Percentiles rank a stretch among this genome's conserved stretches.
Evolutionary conservation across 495 filamentous ascomycete species (phyloP).

Genomic region (Hypoxylon rickii): DNA sequence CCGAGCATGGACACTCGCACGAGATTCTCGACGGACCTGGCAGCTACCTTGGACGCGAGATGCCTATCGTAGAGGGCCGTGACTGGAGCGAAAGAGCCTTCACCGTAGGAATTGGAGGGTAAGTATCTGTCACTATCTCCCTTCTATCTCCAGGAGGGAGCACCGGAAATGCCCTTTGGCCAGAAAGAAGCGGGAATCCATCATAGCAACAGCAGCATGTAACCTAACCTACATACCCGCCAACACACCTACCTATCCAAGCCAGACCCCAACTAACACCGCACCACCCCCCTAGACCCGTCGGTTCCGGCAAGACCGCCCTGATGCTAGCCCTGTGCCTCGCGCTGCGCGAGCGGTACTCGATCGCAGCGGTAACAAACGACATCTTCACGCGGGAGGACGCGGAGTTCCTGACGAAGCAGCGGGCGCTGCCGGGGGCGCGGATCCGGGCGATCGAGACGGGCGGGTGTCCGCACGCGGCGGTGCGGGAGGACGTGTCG

Average conservation of each 20-base stretch:
- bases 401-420: slow-evolving; percentile 89
- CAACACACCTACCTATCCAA: background rate
- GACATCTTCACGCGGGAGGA: slow-evolving; percentile 99
- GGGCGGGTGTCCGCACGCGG: slow-evolving; percentile 95
- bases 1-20: slow-evolving; percentile 91
- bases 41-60: slow-evolving; percentile 86
- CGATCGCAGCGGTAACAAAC: slow-evolving; percentile 94
- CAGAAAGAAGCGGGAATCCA: too few relatives aligned
- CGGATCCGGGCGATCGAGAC: slow-evolving; percentile 97
- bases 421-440: slow-evolving; percentile 76
- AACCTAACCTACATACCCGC: background rate
- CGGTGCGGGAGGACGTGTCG: slow-evolving; percentile 95
- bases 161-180: too few relatives aligned
- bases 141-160: background rate
- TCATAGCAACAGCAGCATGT: too few relatives aligned
- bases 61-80: slow-evolving; percentile 85
- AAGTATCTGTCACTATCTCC: slow-evolving; percentile 41
- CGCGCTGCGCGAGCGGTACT: slow-evolving; percentile 74
- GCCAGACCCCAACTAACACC: background rate
- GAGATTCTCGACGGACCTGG: slow-evolving; percentile 96
- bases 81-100: slow-evolving; percentile 92
- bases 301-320: slow-evolving; percentile 96
- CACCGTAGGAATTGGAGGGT: slow-evolving; percentile 97
- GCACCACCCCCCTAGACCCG: slow-evolving; percentile 65
- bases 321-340: slow-evolving; percentile 90